These are phyloP conservation scores for Symbiotaphrina buchneri DNA, from an alignment of 495 filamentous ascomycete genomes.

Conservation along the genomic window DNA sequence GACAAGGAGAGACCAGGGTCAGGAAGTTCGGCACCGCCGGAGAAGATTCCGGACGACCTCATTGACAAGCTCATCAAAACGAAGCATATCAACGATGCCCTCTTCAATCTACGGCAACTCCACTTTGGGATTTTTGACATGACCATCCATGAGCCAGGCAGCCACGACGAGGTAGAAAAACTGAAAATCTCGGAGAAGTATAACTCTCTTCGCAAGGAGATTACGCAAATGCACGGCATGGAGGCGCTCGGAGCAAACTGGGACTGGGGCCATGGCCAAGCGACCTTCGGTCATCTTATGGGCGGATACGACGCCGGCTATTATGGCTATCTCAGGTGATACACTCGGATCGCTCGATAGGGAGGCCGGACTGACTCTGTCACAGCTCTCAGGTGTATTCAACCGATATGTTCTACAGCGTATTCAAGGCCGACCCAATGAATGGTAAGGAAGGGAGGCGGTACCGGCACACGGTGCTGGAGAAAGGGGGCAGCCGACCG, in stretches of 20 bases:
- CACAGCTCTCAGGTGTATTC: constrained; percentile 34
- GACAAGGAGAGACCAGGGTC: constrained; percentile 12
- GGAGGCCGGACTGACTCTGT: neutral
- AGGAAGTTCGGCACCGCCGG: constrained; percentile 13
- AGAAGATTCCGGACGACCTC: constrained; percentile 36
- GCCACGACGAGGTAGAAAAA: constrained; percentile 12
- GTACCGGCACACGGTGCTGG: constrained; percentile 52
- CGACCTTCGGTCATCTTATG: constrained; percentile 50
- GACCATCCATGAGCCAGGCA: constrained; percentile 17
- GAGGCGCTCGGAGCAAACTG: constrained; percentile 26
- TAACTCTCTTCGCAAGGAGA: constrained; percentile 22
- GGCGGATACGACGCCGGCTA: constrained; percentile 55
- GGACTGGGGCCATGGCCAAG: constrained; percentile 45
- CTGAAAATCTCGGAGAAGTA: constrained; percentile 14
- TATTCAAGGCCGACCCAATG: constrained; percentile 58
- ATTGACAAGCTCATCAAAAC: constrained; percentile 37
- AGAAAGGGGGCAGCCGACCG: constrained; percentile 47
- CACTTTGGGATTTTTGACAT: constrained; percentile 47
- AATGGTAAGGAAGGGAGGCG: constrained; percentile 37
- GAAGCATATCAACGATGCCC: constrained; percentile 46
- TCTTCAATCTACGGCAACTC: constrained; percentile 44
- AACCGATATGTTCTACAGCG: constrained; percentile 57
- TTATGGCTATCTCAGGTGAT: constrained; percentile 46
- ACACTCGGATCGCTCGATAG: neutral
- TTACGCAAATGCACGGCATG: constrained; percentile 40